Evolutionary conservation across 1,139 yeast genomes (phyloP).

Genomic region (Taphrina flavorubra): DNA sequence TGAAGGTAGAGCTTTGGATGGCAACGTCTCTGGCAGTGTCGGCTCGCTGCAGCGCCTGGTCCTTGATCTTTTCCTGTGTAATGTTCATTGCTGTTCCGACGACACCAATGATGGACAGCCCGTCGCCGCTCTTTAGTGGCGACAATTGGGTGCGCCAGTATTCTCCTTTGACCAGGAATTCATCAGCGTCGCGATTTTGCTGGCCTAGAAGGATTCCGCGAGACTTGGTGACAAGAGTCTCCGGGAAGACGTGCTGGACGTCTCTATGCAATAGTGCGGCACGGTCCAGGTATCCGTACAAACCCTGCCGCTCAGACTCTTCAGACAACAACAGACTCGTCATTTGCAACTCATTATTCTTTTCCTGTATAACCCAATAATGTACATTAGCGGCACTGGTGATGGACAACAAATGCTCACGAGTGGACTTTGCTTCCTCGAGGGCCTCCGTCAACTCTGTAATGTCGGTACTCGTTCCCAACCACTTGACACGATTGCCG

Average conservation of each 20-base stretch:
- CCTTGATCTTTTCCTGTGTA: constrained; percentile 24
- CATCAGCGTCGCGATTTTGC: constrained; percentile 13
- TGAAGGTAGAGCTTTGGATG: constrained; percentile 86
- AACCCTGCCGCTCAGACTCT: not conserved
- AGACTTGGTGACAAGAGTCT: constrained; percentile 3
- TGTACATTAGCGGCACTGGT: constrained; percentile 26
- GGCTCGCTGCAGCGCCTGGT: constrained; percentile 26
- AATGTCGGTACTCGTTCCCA: constrained; percentile 53
- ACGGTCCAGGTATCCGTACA: constrained; percentile 24
- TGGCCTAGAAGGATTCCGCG: constrained; percentile 4
- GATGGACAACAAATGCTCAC: constrained; percentile 24
- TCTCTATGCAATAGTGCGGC: constrained; percentile 11
- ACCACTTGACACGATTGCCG: constrained; percentile 52
- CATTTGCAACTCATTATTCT: not conserved
- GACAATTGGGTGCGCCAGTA: constrained; percentile 28
- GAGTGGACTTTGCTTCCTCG: constrained; percentile 23
- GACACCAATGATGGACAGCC: not conserved
- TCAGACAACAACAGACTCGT: constrained; percentile 25
- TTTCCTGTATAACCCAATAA: constrained; percentile 27
- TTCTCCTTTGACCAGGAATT: constrained; percentile 8
- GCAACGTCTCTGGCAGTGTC: constrained; percentile 88
- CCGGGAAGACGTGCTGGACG: constrained; percentile 14
- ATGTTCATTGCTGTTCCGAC: constrained; percentile 27
- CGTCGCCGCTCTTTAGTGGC: constrained; percentile 5
- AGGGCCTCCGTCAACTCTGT: constrained; percentile 51